Conservation (phyloP, 2,329 filamentous ascomycete genomes). For the Aureobasidium lini region DNA sequence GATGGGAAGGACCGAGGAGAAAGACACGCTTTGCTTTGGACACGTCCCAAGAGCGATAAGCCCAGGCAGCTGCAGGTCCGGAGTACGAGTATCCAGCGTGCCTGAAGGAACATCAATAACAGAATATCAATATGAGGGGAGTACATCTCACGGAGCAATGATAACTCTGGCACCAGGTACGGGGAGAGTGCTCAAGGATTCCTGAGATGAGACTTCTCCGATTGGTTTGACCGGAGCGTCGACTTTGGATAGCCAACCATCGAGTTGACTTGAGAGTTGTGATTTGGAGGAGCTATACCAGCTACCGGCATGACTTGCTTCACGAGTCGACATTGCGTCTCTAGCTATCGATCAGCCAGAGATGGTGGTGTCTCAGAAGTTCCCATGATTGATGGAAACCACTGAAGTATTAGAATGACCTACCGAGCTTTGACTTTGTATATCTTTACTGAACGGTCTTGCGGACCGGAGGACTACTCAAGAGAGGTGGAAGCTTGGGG, state of each 20-base stretch:
- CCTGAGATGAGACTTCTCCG: slow-evolving; percentile 37
- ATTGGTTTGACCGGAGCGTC: slow-evolving; percentile 57
- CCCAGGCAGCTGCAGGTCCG: slow-evolving; percentile 85
- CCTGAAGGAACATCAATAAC: slow-evolving; percentile 39
- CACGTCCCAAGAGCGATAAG: slow-evolving; percentile 83
- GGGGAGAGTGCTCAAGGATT: slow-evolving; percentile 47
- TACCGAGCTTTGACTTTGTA: not conserved
- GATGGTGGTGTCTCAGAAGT: too few relatives aligned
- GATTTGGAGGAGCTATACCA: slow-evolving; percentile 68
- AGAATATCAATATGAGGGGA: slow-evolving; percentile 25
- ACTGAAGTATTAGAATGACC: too few relatives aligned
- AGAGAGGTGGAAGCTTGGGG: not conserved
- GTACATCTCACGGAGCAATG: slow-evolving; percentile 76
- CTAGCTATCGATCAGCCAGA: too few relatives aligned
- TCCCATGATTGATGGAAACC: too few relatives aligned
- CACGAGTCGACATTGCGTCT: slow-evolving; percentile 39
- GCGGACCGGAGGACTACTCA: too few relatives aligned
- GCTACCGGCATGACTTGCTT: slow-evolving; percentile 70
- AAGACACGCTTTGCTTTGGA: slow-evolving; percentile 82
- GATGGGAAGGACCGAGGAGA: slow-evolving; percentile 86
- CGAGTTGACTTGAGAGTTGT: slow-evolving; percentile 61
- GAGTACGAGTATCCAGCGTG: slow-evolving; percentile 94
- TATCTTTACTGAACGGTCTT: too few relatives aligned
- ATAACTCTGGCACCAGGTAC: slow-evolving; percentile 70
- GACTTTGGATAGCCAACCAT: slow-evolving; percentile 66